phyloP scores from a whole-genome alignment of 805 yeast species.

The Saccharomycopsis synnaedendra region DNA sequence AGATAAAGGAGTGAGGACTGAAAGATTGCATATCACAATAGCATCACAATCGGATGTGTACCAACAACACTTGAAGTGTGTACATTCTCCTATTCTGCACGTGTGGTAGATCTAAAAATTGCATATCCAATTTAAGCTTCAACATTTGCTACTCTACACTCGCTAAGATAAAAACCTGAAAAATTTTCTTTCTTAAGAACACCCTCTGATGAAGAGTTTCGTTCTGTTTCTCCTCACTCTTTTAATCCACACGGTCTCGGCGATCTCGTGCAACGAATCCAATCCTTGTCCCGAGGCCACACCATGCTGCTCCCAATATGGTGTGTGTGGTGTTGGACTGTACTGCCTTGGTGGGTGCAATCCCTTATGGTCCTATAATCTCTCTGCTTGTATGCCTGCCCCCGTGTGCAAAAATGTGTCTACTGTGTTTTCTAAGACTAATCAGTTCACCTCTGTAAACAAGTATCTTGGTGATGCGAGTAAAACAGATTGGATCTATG shows the following conservation, averaged over 20 bases:
- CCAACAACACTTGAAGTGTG: too few relatives aligned
- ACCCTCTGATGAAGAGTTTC: too few relatives aligned
- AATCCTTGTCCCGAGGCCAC: conserved; percentile 55
- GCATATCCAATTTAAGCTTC: too few relatives aligned
- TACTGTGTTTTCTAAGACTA: conserved; percentile 29
- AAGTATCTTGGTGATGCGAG: conserved; percentile 62
- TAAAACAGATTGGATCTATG: conserved; percentile 55
- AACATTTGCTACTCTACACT: too few relatives aligned
- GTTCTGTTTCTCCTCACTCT: background rate
- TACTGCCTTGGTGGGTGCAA: conserved; percentile 86
- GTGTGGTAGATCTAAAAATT: too few relatives aligned
- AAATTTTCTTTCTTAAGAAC: too few relatives aligned
- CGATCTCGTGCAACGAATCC: conserved; percentile 39
- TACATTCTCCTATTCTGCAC: too few relatives aligned
- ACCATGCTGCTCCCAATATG: conserved; percentile 85
- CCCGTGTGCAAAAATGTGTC: conserved; percentile 52
- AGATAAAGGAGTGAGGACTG: too few relatives aligned
- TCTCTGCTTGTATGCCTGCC: conserved; percentile 73
- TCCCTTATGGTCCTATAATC: conserved; percentile 52
- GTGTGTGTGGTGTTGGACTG: conserved; percentile 68
- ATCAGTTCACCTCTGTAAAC: conserved; percentile 24
- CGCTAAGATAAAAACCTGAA: too few relatives aligned
- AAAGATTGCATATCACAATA: too few relatives aligned
- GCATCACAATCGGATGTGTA: too few relatives aligned
- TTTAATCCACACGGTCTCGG: conserved; percentile 5